Evolutionary conservation across 164 flowering plant genomes (phyloP).

Genomic region (Taxillus chinensis): DNA sequence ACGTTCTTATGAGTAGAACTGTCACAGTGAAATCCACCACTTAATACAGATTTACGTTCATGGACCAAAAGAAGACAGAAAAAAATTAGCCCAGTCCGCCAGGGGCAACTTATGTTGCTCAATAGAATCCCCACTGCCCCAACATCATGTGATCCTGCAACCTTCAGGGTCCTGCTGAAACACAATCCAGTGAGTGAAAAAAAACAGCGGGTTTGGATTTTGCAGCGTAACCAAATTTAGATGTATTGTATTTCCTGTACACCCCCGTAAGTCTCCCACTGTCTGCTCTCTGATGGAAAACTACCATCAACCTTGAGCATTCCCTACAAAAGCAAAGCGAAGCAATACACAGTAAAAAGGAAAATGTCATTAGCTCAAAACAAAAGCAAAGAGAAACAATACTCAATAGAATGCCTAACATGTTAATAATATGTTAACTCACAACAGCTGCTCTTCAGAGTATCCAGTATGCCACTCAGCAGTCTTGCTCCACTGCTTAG

Average conservation of each 20-base stretch:
- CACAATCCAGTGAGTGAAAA: slow-evolving; percentile 23
- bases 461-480: slow-evolving; percentile 26
- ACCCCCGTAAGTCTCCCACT: slow-evolving; percentile 76
- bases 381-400: too few relatives aligned
- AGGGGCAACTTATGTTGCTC: too few relatives aligned
- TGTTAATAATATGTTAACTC: slow-evolving; percentile 9
- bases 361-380: too few relatives aligned
- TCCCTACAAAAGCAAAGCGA: slow-evolving; percentile 31
- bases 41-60: too few relatives aligned
- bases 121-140: too few relatives aligned
- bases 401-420: too few relatives aligned
- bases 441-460: slow-evolving; percentile 32
- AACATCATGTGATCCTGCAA: too few relatives aligned
- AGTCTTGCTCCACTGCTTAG: slow-evolving; percentile 32
- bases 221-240: slow-evolving; percentile 65
- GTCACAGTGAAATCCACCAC: too few relatives aligned
- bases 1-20: too few relatives aligned
- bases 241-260: slow-evolving; percentile 64
- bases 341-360: neutral
- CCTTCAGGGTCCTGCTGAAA: neutral
- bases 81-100: too few relatives aligned
- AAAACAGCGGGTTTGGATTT: slow-evolving; percentile 60
- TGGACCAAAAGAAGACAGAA: too few relatives aligned
- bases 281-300: slow-evolving; percentile 64
- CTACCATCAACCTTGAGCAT: slow-evolving; percentile 69